These are phyloP conservation scores for Auricularia auricula-judae DNA, from an alignment of 768 basidiomycete species.

Conservation along the genomic window DNA sequence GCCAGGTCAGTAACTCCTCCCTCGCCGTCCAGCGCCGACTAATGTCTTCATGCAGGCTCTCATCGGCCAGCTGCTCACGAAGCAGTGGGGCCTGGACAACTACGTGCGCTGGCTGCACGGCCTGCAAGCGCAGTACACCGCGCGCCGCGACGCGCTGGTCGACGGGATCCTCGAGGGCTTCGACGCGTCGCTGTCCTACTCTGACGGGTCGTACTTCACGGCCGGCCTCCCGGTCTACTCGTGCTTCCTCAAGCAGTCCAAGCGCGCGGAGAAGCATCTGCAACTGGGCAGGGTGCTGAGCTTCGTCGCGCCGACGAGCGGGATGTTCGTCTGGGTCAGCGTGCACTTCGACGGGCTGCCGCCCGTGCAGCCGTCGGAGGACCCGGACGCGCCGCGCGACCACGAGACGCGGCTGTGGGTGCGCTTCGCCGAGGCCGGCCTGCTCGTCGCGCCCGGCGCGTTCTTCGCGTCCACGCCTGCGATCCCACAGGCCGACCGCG, in stretches of 20 bases:
- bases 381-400: conserved; percentile 27
- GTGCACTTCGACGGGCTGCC: conserved; percentile 53
- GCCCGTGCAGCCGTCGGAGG: conserved; percentile 20
- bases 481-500: conserved; percentile 15
- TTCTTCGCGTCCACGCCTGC: conserved; percentile 23
- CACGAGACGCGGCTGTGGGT: conserved; percentile 48
- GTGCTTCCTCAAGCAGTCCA: conserved; percentile 28
- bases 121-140: conserved; percentile 42
- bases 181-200: conserved; percentile 32
- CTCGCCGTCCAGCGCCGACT: neutral
- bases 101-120: conserved; percentile 72
- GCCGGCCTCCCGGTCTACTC: conserved; percentile 32
- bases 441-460: conserved; percentile 55
- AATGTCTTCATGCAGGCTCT: conserved; percentile 27
- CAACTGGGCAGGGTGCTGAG: conserved; percentile 36
- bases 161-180: conserved; percentile 57
- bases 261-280: conserved; percentile 10
- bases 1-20: conserved; percentile 31
- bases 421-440: conserved; percentile 45
- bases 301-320: conserved; percentile 67
- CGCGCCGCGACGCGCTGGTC: conserved; percentile 50
- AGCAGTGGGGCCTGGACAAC: conserved; percentile 56
- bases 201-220: conserved; percentile 16
- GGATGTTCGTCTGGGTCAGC: conserved; percentile 76
- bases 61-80: conserved; percentile 45